phyloP scores from a whole-genome alignment of 202 grass and related monocot genomes.

The Hordeum pubiflorum region DNA sequence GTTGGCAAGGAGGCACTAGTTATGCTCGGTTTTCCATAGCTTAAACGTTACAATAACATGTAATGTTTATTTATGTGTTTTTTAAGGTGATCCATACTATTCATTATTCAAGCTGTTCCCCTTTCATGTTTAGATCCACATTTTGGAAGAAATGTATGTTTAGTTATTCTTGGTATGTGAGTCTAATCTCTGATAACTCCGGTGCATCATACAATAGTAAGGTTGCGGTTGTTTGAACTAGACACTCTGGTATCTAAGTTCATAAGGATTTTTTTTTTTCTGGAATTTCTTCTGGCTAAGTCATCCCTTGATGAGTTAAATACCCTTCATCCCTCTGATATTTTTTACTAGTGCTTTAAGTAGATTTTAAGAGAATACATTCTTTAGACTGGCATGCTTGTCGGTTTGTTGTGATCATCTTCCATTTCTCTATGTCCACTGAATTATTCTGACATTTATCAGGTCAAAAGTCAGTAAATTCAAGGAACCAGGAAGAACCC shows the following conservation, averaged over 20 bases:
- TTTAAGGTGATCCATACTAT: background rate
- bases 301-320: background rate
- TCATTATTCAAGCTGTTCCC: background rate
- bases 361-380: background rate
- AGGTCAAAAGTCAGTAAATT: slow-evolving; percentile 27
- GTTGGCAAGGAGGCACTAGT: background rate
- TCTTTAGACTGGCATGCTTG: background rate
- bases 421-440: background rate
- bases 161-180: slow-evolving; percentile 3
- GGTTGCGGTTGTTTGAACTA: background rate
- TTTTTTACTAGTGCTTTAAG: background rate
- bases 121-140: background rate
- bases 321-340: background rate
- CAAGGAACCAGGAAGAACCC: slow-evolving; percentile 18
- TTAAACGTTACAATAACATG: background rate
- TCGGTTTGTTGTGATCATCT: background rate
- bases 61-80: background rate
- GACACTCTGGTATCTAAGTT: background rate
- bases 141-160: background rate
- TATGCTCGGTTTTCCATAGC: background rate
- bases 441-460: slow-evolving; percentile 5
- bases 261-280: background rate
- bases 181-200: background rate
- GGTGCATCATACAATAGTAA: background rate
- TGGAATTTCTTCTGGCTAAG: background rate